Percentiles rank a stretch among this genome's conserved stretches.
These are phyloP conservation scores for Populus simonii DNA, from an alignment of 345 rosid species.

Conservation along the genomic window DNA sequence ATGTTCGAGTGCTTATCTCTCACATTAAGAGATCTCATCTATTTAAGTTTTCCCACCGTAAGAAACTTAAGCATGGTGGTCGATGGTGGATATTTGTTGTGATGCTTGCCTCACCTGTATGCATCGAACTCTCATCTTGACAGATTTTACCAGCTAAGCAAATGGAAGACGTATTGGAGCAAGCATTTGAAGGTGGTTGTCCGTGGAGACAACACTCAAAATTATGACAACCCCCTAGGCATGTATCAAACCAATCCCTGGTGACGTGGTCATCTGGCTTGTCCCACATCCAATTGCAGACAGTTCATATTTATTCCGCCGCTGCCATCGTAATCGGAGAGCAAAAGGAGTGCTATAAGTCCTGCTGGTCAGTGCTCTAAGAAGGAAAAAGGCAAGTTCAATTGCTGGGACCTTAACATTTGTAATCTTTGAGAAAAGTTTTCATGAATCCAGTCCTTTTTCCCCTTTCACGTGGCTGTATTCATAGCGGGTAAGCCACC, in stretches of 20 bases:
- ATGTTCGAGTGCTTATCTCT: neutral
- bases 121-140: neutral
- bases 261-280: neutral
- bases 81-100: neutral
- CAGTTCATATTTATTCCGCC: neutral
- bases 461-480: neutral
- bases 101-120: neutral
- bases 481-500: neutral
- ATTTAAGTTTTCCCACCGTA: neutral
- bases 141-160: constrained; percentile 86
- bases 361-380: neutral
- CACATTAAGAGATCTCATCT: neutral
- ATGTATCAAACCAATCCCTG: neutral
- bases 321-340: constrained; percentile 12
- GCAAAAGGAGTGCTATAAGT: neutral
- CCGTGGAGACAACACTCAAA: constrained; percentile 82
- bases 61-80: neutral
- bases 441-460: neutral
- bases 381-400: neutral
- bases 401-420: neutral
- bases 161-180: constrained; percentile 92
- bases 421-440: neutral
- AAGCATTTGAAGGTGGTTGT: constrained; percentile 94
- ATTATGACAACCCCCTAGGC: constrained; percentile 43
- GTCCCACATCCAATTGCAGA: neutral